Evolutionary conservation across 1,284 basidiomycete genomes (phyloP), one percentile per base, ranked within the genome.

Genomic region (Trichosporon sp.): DNA sequence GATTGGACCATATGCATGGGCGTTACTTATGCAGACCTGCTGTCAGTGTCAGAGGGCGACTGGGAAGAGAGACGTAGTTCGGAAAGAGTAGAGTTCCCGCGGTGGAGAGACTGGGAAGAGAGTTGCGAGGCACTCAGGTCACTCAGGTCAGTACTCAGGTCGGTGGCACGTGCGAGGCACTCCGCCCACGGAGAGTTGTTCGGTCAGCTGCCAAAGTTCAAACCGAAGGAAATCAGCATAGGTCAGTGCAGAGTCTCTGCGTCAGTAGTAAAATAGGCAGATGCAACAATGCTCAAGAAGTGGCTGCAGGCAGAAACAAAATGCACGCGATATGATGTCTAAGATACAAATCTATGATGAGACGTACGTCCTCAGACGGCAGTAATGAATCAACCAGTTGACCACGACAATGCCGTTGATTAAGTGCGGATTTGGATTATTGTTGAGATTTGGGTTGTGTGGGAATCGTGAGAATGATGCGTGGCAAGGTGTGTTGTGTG

Each of bases 261-360:
- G 26, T 26, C 26, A 26, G 26, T 26, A 26, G 26, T 26, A 26
- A 26, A 26, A 26, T 2, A 26, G 26, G 26, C 26, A 26, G 26
- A 26, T 26, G 26, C 26, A 26, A 26, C 26, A 26, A 26, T 26
- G 26, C 26, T 26, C 26, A 67, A 26, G 56, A 35, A 74, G 71
- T 40, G 38, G 73, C 61, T 59, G 75, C 73, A 35, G 76, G 73
- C 73, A 35, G 59, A 63, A 32, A 35, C 59, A 63, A 35, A 63
- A 63, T 63, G 59, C 59, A 63, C 59, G 37, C 59, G 31, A 63
- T 63, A n/a, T 61, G 56, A 63, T 63, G 59, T 63, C 59, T 63
- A 63, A 63, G 59, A 63, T 63, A 63, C 59, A 63, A 37, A 32
- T 63, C 59, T 63, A 63, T 63, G 14, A 37, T 63, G 59, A 63